phyloP scores from a whole-genome alignment of 1,139 yeast species.

The Geotrichum europaeum region DNA sequence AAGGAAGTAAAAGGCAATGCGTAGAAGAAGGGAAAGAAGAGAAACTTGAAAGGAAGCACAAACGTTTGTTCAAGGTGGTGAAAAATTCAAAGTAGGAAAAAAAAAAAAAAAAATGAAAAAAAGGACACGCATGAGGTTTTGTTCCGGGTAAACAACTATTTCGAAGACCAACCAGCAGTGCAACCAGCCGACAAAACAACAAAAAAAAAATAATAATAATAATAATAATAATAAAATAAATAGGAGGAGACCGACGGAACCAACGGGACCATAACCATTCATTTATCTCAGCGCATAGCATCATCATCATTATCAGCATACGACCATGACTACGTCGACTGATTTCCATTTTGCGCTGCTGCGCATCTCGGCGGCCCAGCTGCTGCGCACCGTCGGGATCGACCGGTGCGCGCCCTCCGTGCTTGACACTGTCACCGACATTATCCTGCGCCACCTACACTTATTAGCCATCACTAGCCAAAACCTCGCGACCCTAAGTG shows the following conservation, averaged over 20 bases:
- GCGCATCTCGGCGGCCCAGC: conserved; percentile 59
- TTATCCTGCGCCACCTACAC: conserved; percentile 51
- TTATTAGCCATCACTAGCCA: conserved; percentile 43
- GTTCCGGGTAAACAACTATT: not conserved
- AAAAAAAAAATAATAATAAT: not conserved
- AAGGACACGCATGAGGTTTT: not conserved
- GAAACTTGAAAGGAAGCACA: not conserved
- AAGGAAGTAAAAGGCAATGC: not conserved
- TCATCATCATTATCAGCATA: not conserved
- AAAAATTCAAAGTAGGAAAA: not conserved
- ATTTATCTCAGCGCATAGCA: not conserved
- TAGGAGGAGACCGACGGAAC: too few relatives aligned
- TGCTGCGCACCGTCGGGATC: conserved; percentile 64
- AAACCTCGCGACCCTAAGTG: conserved; percentile 38
- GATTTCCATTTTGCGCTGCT: conserved; percentile 55
- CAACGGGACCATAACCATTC: not conserved
- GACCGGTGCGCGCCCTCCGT: conserved; percentile 61
- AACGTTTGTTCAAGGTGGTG: not conserved
- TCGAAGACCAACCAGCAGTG: not conserved
- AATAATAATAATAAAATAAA: not conserved
- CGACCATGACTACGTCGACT: conserved; percentile 20
- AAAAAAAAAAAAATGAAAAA: not conserved
- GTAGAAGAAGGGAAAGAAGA: not conserved
- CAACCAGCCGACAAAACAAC: not conserved
- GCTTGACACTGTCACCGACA: conserved; percentile 57